Conservation (phyloP, 2,329 filamentous ascomycete species). For the Madurella fahalii region DNA sequence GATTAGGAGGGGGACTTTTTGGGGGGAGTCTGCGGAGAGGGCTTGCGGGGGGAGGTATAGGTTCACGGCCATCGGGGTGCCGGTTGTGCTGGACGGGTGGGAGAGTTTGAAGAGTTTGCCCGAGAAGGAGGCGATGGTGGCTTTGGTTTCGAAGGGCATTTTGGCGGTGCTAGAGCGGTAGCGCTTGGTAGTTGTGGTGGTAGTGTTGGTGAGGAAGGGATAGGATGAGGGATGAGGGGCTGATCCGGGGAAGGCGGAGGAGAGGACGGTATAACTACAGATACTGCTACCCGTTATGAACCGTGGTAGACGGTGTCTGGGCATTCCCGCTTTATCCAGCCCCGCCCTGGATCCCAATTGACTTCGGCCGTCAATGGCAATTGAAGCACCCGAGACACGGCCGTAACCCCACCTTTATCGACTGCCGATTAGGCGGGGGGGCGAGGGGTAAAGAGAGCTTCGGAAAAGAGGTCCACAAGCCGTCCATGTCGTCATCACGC, state of each 20-base stretch:
- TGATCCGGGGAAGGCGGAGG: not conserved
- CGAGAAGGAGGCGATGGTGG: constrained; percentile 86
- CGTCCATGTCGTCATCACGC: constrained; percentile 6
- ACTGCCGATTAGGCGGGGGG: constrained; percentile 17
- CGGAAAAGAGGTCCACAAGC: not conserved
- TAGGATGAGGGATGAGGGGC: not conserved
- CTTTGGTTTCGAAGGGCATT: constrained; percentile 86
- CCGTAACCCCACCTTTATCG: constrained; percentile 7
- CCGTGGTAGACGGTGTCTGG: not conserved
- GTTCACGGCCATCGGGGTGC: constrained; percentile 88
- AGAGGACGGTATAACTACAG: not conserved
- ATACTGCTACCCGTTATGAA: not conserved
- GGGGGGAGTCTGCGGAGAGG: constrained; percentile 39
- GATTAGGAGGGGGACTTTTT: constrained; percentile 78
- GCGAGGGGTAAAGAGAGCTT: constrained; percentile 14
- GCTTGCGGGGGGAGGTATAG: constrained; percentile 81
- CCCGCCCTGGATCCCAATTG: not conserved
- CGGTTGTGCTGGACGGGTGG: constrained; percentile 73
- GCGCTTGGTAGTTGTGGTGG: not conserved
- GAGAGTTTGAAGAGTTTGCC: constrained; percentile 92
- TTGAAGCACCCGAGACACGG: not conserved
- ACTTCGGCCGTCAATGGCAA: not conserved
- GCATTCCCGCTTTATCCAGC: not conserved
- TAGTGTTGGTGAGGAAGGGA: not conserved
- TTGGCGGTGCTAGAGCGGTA: not conserved